Conservation (phyloP, 148 eudicot species). For the Rhododendron mucronatum region DNA sequence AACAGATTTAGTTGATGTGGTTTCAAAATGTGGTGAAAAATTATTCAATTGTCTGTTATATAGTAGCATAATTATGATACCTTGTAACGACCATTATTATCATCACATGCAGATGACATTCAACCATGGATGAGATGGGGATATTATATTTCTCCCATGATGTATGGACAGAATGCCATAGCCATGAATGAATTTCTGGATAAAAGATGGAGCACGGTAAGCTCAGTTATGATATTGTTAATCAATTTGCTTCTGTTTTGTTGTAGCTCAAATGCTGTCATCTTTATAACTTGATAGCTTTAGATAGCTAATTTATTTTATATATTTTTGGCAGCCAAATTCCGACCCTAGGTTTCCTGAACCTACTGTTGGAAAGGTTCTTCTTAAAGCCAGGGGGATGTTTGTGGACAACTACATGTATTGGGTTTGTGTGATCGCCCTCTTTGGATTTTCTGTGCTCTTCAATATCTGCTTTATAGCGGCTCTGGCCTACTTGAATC, state of each 20-base stretch:
- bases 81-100: not conserved
- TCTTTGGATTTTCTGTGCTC: conserved; percentile 45
- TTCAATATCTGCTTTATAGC: conserved; percentile 37
- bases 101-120: conserved; percentile 31
- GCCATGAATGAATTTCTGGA: conserved; percentile 40
- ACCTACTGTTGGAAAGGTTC: conserved; percentile 24
- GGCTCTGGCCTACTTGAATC: conserved; percentile 48
- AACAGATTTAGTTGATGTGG: not conserved
- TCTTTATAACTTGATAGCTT: not conserved
- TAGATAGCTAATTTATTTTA: not conserved
- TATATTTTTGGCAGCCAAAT: conserved; percentile 22
- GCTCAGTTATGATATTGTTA: not conserved
- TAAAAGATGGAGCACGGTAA: conserved; percentile 44
- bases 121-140: conserved; percentile 41
- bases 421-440: conserved; percentile 53
- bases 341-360: conserved; percentile 21
- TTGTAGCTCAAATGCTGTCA: too few relatives aligned
- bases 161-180: conserved; percentile 47
- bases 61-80: not conserved
- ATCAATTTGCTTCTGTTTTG: too few relatives aligned
- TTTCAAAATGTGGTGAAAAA: not conserved
- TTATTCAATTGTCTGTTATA: not conserved
- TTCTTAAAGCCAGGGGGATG: conserved; percentile 35
- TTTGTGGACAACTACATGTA: conserved; percentile 39
- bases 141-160: too few relatives aligned